These are phyloP conservation scores for Penicillium bialowiezense DNA, from an alignment of 495 filamentous ascomycete genomes.

Conservation along the genomic window DNA sequence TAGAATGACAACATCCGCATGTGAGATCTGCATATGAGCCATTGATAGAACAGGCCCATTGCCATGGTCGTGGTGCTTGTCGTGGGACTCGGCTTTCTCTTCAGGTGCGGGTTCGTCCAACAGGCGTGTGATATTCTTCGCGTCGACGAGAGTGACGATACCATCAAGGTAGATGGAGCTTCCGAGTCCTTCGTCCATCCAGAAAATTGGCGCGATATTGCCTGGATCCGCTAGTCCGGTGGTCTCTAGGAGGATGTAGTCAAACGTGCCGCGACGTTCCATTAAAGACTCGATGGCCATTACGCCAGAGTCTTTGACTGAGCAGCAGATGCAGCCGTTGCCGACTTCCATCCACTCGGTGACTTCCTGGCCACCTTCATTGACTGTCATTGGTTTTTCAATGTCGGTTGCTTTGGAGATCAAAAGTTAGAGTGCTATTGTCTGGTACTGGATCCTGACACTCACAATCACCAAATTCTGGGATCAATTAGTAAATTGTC, in stretches of 20 bases:
- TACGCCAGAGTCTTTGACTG: constrained; percentile 92
- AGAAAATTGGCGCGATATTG: constrained; percentile 93
- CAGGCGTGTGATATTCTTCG: constrained; percentile 80
- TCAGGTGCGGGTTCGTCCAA: constrained; percentile 72
- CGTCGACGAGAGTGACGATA: constrained; percentile 93
- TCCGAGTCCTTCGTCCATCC: constrained; percentile 92
- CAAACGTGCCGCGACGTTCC: constrained; percentile 88
- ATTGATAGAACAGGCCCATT: constrained; percentile 72
- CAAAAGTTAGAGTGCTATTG: background rate
- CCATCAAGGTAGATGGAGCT: constrained; percentile 95
- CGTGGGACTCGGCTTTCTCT: constrained; percentile 41
- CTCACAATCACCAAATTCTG: constrained; percentile 95
- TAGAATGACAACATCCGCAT: constrained; percentile 92
- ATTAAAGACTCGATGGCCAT: constrained; percentile 95
- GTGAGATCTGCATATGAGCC: constrained; percentile 92
- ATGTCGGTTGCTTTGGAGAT: constrained; percentile 72
- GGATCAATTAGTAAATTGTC: constrained; percentile 13
- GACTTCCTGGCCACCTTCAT: constrained; percentile 77
- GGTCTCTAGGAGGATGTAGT: constrained; percentile 97
- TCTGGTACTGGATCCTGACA: background rate
- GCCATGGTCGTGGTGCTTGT: constrained; percentile 49
- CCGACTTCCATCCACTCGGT: constrained; percentile 95
- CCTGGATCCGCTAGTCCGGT: constrained; percentile 94
- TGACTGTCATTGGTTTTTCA: constrained; percentile 88
- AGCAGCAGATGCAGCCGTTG: constrained; percentile 98